A percentile compares a stretch with the other conserved stretches of the same genome.
phyloP scores from a whole-genome alignment of 257 asterid genomes.

The Forsythia suspensa region DNA sequence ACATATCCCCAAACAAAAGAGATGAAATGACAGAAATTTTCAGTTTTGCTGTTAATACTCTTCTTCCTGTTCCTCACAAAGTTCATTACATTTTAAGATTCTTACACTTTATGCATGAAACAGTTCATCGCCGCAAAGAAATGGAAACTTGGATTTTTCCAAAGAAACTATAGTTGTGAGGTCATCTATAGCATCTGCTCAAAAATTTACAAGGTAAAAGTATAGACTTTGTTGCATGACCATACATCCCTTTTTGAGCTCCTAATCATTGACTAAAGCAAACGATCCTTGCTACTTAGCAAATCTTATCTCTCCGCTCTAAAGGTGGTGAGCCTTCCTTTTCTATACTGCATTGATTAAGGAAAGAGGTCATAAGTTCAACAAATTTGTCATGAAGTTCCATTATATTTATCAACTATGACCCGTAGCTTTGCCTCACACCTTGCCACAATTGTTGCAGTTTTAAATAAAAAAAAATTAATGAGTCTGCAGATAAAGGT shows the following conservation, averaged over 20 bases:
- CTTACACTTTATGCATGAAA: neutral
- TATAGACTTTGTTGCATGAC: neutral
- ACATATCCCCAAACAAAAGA: neutral
- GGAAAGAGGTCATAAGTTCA: neutral
- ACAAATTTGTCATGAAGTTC: neutral
- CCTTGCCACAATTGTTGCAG: neutral
- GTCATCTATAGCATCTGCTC: neutral
- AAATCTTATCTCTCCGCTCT: too few species aligned
- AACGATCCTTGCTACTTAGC: neutral
- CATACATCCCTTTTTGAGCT: neutral
- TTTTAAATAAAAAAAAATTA: too few species aligned
- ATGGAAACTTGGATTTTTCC: neutral
- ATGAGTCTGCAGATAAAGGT: neutral
- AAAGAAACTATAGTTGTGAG: neutral
- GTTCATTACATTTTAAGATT: neutral
- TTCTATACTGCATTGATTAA: neutral
- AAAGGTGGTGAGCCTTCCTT: neutral
- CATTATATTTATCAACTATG: neutral
- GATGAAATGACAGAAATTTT: neutral
- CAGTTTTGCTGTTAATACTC: neutral
- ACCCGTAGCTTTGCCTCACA: neutral
- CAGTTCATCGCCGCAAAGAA: neutral
- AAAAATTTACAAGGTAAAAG: neutral
- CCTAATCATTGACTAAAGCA: neutral
- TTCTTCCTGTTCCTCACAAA: neutral